Evolutionary conservation across 768 basidiomycete species (phyloP).

Genomic region (Boletus edulis): DNA sequence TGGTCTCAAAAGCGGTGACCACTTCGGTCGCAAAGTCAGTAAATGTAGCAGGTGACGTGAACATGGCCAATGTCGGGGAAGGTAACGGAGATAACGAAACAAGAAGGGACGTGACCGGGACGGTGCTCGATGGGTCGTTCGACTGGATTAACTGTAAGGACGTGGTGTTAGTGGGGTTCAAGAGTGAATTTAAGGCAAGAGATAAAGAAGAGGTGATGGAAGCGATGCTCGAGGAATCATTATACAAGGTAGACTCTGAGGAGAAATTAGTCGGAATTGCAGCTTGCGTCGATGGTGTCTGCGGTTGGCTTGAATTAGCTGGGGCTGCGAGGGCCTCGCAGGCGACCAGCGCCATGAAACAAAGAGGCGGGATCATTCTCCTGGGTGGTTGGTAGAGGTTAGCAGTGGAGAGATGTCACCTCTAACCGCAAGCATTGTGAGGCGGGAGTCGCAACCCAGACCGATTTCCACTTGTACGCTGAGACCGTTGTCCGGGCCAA

Average conservation of each 20-base stretch:
- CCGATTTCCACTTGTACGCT: neutral
- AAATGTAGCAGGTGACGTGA: neutral
- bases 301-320: conserved; percentile 2
- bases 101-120: neutral
- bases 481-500: neutral
- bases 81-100: neutral
- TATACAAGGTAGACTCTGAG: neutral
- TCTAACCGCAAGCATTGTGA: neutral
- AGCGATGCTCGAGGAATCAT: neutral
- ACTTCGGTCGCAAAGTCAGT: conserved; percentile 11
- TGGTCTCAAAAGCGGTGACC: conserved; percentile 8
- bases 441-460: conserved; percentile 4
- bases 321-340: conserved; percentile 8
- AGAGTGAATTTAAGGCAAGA: neutral
- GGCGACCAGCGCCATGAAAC: conserved; percentile 19
- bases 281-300: neutral
- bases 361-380: conserved; percentile 8
- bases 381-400: neutral
- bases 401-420: neutral
- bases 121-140: neutral
- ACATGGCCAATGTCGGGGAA: neutral
- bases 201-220: neutral
- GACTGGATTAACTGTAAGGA: neutral
- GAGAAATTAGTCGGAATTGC: neutral
- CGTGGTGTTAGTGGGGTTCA: neutral